Conservation (phyloP, 148 eudicot genomes). For the Rheum nobile region DNA sequence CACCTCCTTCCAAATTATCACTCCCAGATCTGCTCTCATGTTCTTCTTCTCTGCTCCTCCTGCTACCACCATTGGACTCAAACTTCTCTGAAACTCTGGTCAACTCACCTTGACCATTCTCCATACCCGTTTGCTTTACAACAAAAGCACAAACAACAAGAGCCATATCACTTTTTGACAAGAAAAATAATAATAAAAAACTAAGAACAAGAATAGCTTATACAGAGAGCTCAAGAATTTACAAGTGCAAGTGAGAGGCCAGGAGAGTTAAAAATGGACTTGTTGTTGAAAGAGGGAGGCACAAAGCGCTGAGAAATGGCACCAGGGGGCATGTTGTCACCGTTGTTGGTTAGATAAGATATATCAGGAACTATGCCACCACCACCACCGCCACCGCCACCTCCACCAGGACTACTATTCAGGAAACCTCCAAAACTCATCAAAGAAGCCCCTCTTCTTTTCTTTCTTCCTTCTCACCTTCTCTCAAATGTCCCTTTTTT, state of each 20-base stretch:
- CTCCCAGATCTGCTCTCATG: conserved; percentile 13
- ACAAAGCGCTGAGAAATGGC: conserved; percentile 40
- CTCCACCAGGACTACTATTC: conserved; percentile 36
- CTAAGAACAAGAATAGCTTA: background rate
- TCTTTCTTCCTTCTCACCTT: background rate
- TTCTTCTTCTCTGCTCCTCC: conserved; percentile 10
- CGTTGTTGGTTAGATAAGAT: conserved; percentile 19
- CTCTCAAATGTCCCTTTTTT: background rate
- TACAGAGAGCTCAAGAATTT: background rate
- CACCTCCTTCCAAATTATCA: conserved; percentile 3
- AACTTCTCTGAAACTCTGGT: conserved; percentile 9
- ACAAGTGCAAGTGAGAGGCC: conserved; percentile 96
- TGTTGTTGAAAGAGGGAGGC: conserved; percentile 35
- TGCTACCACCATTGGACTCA: background rate
- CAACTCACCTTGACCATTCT: conserved; percentile 11
- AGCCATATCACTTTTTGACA: background rate
- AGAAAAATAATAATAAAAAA: background rate
- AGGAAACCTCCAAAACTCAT: conserved; percentile 98
- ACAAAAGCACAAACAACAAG: background rate
- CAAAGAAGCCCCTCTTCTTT: conserved; percentile 15
- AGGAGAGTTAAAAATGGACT: conserved; percentile 72
- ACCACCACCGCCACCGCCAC: conserved; percentile 22
- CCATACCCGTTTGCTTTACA: conserved; percentile 11
- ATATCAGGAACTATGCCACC: conserved; percentile 39
- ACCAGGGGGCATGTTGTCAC: conserved; percentile 41